Evolutionary conservation across 176 grass and related monocot genomes (phyloP).

Genomic region (Cenchrus fungigraminus): DNA sequence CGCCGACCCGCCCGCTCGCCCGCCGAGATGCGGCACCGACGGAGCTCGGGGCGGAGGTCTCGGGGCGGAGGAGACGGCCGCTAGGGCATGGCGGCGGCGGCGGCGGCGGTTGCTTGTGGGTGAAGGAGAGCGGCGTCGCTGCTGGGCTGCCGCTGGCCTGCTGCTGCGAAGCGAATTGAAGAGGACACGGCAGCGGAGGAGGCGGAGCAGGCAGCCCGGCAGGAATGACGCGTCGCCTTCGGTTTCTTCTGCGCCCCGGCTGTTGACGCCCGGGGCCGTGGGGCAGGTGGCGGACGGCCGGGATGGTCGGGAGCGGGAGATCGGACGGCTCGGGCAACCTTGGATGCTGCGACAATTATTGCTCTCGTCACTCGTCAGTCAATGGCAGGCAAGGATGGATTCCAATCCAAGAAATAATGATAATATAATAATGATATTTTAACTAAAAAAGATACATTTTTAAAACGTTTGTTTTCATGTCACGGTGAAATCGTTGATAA

Average conservation of each 20-base stretch:
- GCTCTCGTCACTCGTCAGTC: not conserved
- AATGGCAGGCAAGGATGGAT: not conserved
- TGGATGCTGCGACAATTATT: constrained; percentile 11
- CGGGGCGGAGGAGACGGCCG: not conserved
- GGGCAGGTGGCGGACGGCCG: not conserved
- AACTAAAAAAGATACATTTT: not conserved
- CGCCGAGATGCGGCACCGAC: not conserved
- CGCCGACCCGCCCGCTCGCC: not conserved
- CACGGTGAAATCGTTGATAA: not conserved
- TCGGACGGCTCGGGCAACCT: not conserved
- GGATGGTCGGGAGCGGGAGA: not conserved
- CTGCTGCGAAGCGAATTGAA: not conserved
- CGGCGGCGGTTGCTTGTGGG: not conserved
- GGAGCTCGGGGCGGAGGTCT: not conserved
- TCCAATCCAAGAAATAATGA: not conserved
- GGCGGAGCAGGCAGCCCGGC: not conserved
- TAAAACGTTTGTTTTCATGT: not conserved
- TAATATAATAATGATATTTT: not conserved
- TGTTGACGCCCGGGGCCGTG: not conserved
- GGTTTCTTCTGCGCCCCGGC: not conserved
- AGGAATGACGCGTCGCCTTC: constrained; percentile 22
- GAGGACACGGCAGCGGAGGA: constrained; percentile 1
- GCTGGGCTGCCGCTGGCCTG: not conserved
- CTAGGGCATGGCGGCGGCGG: not conserved
- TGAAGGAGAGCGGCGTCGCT: not conserved